Evolutionary conservation across 164 flowering plant genomes (phyloP).

Genomic region (Chimonanthus salicifolius): DNA sequence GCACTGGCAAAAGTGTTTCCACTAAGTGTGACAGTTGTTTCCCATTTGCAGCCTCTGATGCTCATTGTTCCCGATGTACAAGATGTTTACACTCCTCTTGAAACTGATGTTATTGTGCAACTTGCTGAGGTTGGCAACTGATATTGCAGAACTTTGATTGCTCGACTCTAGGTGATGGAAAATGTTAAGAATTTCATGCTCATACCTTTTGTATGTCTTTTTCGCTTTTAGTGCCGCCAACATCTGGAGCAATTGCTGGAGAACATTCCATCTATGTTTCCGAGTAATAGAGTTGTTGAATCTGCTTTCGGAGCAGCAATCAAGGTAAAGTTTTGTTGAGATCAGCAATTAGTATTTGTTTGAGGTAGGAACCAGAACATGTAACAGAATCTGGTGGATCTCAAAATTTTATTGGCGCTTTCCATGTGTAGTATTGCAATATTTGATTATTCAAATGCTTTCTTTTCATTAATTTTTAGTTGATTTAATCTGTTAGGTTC

Average conservation of each 20-base stretch:
- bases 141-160: not conserved
- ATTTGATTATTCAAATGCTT: not conserved
- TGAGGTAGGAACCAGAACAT: not conserved
- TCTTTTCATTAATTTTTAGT: not conserved
- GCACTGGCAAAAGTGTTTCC: not conserved
- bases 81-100: slow-evolving; percentile 97
- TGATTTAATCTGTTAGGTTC: no score
- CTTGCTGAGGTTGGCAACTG: slow-evolving; percentile 71
- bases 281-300: slow-evolving; percentile 68
- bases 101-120: slow-evolving; percentile 87
- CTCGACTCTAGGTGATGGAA: not conserved
- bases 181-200: not conserved
- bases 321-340: slow-evolving; percentile 47
- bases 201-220: slow-evolving; percentile 3
- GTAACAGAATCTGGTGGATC: not conserved
- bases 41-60: slow-evolving; percentile 79
- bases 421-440: not conserved
- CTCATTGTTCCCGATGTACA: slow-evolving; percentile 95
- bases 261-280: slow-evolving; percentile 91
- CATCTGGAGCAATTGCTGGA: slow-evolving; percentile 88
- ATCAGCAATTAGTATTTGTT: not conserved
- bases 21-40: slow-evolving; percentile 1
- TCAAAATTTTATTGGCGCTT: not conserved
- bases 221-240: slow-evolving; percentile 67
- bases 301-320: slow-evolving; percentile 95